Percentiles rank a stretch among this genome's conserved stretches.
Evolutionary conservation across 208 protist genomes (phyloP).

Genomic region (Phytomonas sp.): DNA sequence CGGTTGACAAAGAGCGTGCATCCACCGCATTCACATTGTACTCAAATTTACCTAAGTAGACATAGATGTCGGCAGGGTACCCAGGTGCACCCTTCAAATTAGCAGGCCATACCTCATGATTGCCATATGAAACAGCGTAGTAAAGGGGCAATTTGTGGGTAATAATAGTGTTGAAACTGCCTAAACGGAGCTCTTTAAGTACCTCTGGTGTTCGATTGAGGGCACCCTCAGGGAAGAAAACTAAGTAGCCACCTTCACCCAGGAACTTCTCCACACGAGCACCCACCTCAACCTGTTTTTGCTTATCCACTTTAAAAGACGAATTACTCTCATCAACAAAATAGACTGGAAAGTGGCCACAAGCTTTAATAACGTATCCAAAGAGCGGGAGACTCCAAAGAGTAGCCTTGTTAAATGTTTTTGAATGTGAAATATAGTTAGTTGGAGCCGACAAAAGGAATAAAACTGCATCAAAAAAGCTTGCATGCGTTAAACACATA

Average conservation of each 20-base stretch:
- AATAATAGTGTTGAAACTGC: constrained; percentile 67
- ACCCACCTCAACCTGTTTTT: constrained; percentile 68
- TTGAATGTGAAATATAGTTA: constrained; percentile 37
- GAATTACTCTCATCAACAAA: constrained; percentile 44
- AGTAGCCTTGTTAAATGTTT: constrained; percentile 66
- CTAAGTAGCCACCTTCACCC: constrained; percentile 42
- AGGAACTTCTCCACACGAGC: constrained; percentile 52
- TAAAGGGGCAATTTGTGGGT: constrained; percentile 54
- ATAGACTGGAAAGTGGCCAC: constrained; percentile 80
- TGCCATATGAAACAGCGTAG: constrained; percentile 74
- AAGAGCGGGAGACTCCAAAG: constrained; percentile 69
- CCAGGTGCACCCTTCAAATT: constrained; percentile 47
- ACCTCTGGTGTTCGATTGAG: constrained; percentile 73
- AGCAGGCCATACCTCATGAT: constrained; percentile 71
- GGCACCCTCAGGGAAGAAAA: constrained; percentile 80
- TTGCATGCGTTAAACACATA: constrained; percentile 75
- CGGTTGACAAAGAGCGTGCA: constrained; percentile 29
- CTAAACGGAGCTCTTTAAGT: constrained; percentile 76
- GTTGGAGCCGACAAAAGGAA: constrained; percentile 51
- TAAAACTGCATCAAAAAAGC: constrained; percentile 80
- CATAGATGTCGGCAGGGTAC: constrained; percentile 65
- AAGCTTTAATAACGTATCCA: constrained; percentile 52
- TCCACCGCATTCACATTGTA: constrained; percentile 39
- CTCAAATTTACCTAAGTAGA: constrained; percentile 74
- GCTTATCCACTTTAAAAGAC: constrained; percentile 71